Base-by-base conservation (phyloP, 73 alveolate species). In the Paramecium octaurelia region DNA sequence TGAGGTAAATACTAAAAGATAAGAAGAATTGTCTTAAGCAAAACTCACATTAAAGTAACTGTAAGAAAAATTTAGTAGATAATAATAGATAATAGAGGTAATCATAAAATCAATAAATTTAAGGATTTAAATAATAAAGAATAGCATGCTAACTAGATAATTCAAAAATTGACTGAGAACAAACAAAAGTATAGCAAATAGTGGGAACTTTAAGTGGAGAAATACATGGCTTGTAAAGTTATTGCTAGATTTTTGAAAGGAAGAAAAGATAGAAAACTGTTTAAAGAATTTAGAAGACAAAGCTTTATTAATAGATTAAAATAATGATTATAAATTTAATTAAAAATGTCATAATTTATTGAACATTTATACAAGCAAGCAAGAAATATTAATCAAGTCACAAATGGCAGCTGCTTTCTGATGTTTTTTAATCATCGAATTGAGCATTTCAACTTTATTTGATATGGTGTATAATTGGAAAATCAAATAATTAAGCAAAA, bases 111-210 rank as follows among this genome's bases (percentile, higher is more conserved):
- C n/a, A 6, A 77, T 77, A 40, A 1, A 35, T 77, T 14, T 11
- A 11, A 80, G 91, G 91, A 80, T 23, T 23, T 80, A 23, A 18
- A 80, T 10, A 80, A 44, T 48, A 80, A 80, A 64, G 91, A 80
- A n/a, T 27, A 42, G 8, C 23, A 80, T 80, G 46, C 91, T 2
- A 34, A 27, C 10, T 46, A 80, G 20, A 80, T 80, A 20, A 80
- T 80, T 7, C 36, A 80, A 44, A 27, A 42, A n/a, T 80, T 80
- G 24, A 44, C 48, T 12, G 50, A 80, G 20, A 80, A 80, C 34
- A 80, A 42, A 43, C 4, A 80, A 34, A 80, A 80, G 9, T 46
- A 44, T 48, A 20, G 44, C n/a, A 0, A 20, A 21, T 21, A 44
- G 8, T 80, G 57, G 44, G 75, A 80, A 20, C 3, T 18, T 10